These are phyloP conservation scores for Drechslerella stenobrocha DNA, from an alignment of 2,329 filamentous ascomycete genomes.

Conservation along the genomic window DNA sequence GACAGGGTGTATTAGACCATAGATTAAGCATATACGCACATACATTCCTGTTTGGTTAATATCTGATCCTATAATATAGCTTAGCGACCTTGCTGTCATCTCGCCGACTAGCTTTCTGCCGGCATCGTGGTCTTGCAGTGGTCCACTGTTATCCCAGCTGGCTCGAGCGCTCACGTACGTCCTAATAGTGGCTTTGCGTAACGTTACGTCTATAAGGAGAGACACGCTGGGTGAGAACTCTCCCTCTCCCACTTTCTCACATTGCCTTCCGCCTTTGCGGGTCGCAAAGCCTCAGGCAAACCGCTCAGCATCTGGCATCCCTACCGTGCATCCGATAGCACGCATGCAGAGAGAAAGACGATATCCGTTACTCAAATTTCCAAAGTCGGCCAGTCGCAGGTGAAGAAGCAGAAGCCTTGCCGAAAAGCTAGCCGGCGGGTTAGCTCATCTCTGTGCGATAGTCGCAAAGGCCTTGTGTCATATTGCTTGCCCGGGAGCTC, in stretches of 20 bases:
- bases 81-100: too few species aligned
- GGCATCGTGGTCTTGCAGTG: too few species aligned
- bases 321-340: background rate
- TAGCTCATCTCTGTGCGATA: constrained; percentile 6
- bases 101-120: too few species aligned
- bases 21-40: too few species aligned
- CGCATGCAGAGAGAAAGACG: constrained; percentile 8
- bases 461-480: constrained; percentile 10
- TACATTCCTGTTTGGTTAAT: too few species aligned
- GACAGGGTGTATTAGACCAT: too few species aligned
- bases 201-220: constrained; percentile 28
- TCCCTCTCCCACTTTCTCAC: constrained; percentile 1
- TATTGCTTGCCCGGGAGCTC: constrained; percentile 23
- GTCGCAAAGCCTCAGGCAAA: constrained; percentile 20
- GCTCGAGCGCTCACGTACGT: too few species aligned
- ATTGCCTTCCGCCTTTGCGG: constrained; percentile 7
- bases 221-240: constrained; percentile 23
- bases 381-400: background rate
- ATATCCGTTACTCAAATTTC: constrained; percentile 26
- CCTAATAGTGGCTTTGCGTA: background rate
- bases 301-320: background rate
- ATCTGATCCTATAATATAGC: too few species aligned
- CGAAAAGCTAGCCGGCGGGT: constrained; percentile 3
- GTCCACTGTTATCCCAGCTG: too few species aligned
- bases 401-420: background rate